These are phyloP conservation scores for Hemerocallis citrina DNA, from an alignment of 106 monocot species.

Conservation along the genomic window DNA sequence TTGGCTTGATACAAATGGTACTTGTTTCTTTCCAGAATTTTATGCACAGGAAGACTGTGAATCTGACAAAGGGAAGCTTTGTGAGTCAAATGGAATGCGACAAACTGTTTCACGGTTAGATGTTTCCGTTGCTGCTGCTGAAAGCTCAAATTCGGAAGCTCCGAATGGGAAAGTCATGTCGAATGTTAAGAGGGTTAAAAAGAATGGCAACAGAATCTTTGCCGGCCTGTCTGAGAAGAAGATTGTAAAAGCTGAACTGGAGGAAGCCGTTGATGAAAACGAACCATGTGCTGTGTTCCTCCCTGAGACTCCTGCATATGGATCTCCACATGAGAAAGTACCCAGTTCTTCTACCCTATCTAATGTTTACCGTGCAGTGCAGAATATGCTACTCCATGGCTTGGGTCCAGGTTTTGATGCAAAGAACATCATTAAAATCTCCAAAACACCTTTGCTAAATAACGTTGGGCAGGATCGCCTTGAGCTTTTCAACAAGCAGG, in stretches of 20 bases:
- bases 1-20: slow-evolving; percentile 73
- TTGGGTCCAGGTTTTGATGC: slow-evolving; percentile 38
- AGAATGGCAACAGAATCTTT: slow-evolving; percentile 8
- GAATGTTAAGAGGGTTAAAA: slow-evolving; percentile 19
- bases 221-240: slow-evolving; percentile 3
- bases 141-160: slow-evolving; percentile 61
- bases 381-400: slow-evolving; percentile 58
- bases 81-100: slow-evolving; percentile 23
- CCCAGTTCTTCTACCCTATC: slow-evolving; percentile 6
- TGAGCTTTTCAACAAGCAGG: slow-evolving; percentile 58
- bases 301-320: not conserved
- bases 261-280: slow-evolving; percentile 63
- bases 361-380: slow-evolving; percentile 30
- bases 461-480: slow-evolving; percentile 29
- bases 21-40: slow-evolving; percentile 48
- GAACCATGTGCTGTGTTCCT: slow-evolving; percentile 30
- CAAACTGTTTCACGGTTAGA: slow-evolving; percentile 14
- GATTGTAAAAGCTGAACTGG: slow-evolving; percentile 3
- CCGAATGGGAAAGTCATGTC: slow-evolving; percentile 15
- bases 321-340: slow-evolving; percentile 8
- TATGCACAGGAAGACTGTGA: slow-evolving; percentile 15
- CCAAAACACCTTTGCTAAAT: slow-evolving; percentile 31
- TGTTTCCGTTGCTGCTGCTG: slow-evolving; percentile 28
- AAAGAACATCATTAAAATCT: slow-evolving; percentile 64
- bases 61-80: slow-evolving; percentile 12